Evolutionary conservation across 2,329 filamentous ascomycete genomes (phyloP), one percentile per base, ranked within the genome.

Genomic region (Esteya vermicola): DNA sequence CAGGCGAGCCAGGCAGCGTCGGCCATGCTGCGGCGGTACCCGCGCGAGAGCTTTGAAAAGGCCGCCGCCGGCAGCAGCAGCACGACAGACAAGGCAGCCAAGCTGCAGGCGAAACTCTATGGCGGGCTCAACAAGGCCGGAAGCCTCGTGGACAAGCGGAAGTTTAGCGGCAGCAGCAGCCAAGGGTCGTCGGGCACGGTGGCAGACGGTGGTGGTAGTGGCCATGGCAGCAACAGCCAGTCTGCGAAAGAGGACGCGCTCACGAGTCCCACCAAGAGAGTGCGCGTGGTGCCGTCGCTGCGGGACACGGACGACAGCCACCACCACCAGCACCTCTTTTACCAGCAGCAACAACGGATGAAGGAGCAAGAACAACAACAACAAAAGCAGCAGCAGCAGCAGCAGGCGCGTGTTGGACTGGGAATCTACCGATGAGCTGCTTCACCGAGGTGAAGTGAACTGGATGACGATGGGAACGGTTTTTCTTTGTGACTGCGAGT

Each of bases 1-100:
- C 81, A 84, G 51, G 84, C 85, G 9, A 88, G 80, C 51, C 81
- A 83, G 47, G 75, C 77, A 33, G 85, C 85, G 2, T 78, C 79
- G 3, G 78, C 76, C 48, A 77, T 89, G 75, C 67, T 85, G 46
- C 78, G 80, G 14, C 68, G 74, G 28, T 67, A 74, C 38, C 59
- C 68, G 2, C 61, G 66, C 9, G 62, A 67, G 52, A 70, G 66
- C 45, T 70, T 72, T 20, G 70, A 72, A 32, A 59, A 68, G 4
- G 62, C 60, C 1, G 59, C 57, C 43, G 62, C 66, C 1, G 55
- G 54, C 2, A 61, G 52, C 2, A 58, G 54, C 7, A 54, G 55
- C 2, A 60, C 64, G 13, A 22, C 57, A 2, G 68, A 71, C 45
- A 62, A 61, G 50, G 60, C 62, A 19, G 62, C 59, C 6, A 63